A percentile compares a stretch with the other conserved stretches of the same genome.
phyloP scores from a whole-genome alignment of 2,329 filamentous ascomycete species.

The Calonectria multiphialidica region DNA sequence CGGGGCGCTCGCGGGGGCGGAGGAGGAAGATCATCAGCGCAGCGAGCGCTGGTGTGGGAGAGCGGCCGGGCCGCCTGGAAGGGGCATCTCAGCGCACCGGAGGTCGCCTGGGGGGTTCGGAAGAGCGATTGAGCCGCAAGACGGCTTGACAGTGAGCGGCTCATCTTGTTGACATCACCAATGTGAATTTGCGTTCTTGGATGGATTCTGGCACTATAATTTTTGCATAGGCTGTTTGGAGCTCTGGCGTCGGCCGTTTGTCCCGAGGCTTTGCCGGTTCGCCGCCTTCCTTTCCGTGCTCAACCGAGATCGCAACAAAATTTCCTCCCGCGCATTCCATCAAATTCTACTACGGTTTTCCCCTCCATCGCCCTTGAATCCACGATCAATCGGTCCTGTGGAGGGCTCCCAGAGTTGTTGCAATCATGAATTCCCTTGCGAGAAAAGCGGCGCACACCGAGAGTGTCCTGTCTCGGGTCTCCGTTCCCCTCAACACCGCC shows the following conservation, averaged over 20 bases:
- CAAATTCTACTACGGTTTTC: conserved; percentile 42
- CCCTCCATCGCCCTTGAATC: conserved; percentile 40
- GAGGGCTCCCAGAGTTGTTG: conserved; percentile 40
- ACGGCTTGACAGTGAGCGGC: conserved; percentile 56
- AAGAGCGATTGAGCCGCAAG: conserved; percentile 55
- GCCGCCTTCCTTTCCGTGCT: conserved; percentile 49
- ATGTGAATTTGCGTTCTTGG: conserved; percentile 23
- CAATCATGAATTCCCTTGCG: conserved; percentile 61
- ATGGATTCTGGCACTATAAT: conserved; percentile 38
- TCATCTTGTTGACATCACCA: conserved; percentile 56
- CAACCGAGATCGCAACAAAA: conserved; percentile 55
- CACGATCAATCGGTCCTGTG: conserved; percentile 43
- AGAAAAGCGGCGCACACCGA: conserved; percentile 57
- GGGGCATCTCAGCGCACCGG: conserved; percentile 31
- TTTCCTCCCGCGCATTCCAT: conserved; percentile 49
- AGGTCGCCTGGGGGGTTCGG: conserved; percentile 37
- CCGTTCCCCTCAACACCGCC: conserved; percentile 52
- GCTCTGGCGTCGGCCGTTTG: conserved; percentile 19
- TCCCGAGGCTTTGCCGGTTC: conserved; percentile 51
- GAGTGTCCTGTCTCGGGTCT: conserved; percentile 55
- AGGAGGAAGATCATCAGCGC: conserved; percentile 40
- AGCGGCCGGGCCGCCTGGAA: conserved; percentile 49
- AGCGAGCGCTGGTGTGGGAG: conserved; percentile 52
- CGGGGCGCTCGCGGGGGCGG: conserved; percentile 33
- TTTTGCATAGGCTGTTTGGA: conserved; percentile 35